Evolutionary conservation across 805 yeast genomes (phyloP).

Genomic region (Zygosaccharomyces rouxii): DNA sequence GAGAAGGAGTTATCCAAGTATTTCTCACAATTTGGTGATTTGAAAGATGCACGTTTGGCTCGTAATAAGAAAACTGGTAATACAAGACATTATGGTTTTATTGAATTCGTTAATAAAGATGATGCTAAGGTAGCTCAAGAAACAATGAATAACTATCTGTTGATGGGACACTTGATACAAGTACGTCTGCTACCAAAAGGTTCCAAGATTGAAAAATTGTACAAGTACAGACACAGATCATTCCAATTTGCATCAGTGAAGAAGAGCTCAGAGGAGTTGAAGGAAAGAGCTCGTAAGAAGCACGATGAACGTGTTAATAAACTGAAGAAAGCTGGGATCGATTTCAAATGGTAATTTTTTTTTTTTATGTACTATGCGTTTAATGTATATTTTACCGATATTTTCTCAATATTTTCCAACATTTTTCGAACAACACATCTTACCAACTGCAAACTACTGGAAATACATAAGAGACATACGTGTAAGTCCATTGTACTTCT

Average conservation of each 20-base stretch:
- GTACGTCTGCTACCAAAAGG: slow-evolving; percentile 49
- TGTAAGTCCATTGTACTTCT: background rate
- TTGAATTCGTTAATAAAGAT: slow-evolving; percentile 69
- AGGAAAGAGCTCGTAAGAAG: slow-evolving; percentile 31
- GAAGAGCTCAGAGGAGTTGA: slow-evolving; percentile 32
- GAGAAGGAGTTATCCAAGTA: slow-evolving; percentile 72
- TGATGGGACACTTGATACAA: slow-evolving; percentile 82
- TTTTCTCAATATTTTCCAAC: background rate
- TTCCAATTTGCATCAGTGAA: slow-evolving; percentile 31
- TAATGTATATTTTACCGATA: slow-evolving; percentile 1
- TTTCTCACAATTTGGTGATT: slow-evolving; percentile 86
- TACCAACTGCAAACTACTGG: slow-evolving; percentile 2
- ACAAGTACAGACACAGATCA: slow-evolving; percentile 35
- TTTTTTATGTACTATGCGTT: background rate
- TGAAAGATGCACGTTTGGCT: slow-evolving; percentile 72
- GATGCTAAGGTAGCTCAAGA: slow-evolving; percentile 90
- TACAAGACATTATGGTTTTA: slow-evolving; percentile 86
- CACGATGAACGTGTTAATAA: slow-evolving; percentile 35
- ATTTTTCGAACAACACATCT: background rate
- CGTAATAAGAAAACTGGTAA: slow-evolving; percentile 88
- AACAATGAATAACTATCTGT: slow-evolving; percentile 89
- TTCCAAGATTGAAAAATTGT: slow-evolving; percentile 41
- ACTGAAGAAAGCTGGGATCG: slow-evolving; percentile 37
- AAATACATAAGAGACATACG: background rate
- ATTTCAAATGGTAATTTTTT: slow-evolving; percentile 33